phyloP scores from a whole-genome alignment of 2,329 filamentous ascomycete genomes.

The Ustulina deusta region DNA sequence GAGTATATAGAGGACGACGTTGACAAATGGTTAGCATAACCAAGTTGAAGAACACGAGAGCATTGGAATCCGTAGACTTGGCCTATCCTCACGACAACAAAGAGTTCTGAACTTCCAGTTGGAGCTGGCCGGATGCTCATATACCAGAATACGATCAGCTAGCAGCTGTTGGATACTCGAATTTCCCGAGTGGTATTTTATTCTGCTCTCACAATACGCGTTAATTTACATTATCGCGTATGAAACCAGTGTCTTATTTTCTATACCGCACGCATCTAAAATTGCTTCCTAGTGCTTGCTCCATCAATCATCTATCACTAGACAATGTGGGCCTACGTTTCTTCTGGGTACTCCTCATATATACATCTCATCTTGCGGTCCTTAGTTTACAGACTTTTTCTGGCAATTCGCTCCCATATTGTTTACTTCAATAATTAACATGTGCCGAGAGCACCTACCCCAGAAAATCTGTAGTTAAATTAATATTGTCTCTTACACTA shows the following conservation, averaged over 20 bases:
- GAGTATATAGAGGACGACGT: background rate
- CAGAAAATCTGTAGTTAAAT: background rate
- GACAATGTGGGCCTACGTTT: background rate
- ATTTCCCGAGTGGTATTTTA: background rate
- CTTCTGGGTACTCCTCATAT: background rate
- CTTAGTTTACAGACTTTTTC: background rate
- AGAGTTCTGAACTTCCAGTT: background rate
- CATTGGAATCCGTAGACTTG: background rate
- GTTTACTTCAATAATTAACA: background rate
- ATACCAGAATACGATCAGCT: background rate
- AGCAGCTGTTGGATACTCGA: background rate
- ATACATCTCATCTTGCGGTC: background rate
- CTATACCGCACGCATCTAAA: background rate
- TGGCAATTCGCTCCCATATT: background rate
- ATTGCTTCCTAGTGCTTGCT: background rate
- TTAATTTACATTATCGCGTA: background rate
- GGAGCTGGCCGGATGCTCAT: background rate
- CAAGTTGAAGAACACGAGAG: background rate
- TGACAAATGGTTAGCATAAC: constrained; percentile 9
- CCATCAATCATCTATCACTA: background rate
- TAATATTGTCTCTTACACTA: background rate
- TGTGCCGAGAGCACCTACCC: background rate
- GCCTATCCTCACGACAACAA: too few relatives aligned
- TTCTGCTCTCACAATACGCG: background rate
- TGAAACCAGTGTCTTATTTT: background rate